phyloP scores from a whole-genome alignment of 176 grass and related monocot genomes.

The Carex kokanica region DNA sequence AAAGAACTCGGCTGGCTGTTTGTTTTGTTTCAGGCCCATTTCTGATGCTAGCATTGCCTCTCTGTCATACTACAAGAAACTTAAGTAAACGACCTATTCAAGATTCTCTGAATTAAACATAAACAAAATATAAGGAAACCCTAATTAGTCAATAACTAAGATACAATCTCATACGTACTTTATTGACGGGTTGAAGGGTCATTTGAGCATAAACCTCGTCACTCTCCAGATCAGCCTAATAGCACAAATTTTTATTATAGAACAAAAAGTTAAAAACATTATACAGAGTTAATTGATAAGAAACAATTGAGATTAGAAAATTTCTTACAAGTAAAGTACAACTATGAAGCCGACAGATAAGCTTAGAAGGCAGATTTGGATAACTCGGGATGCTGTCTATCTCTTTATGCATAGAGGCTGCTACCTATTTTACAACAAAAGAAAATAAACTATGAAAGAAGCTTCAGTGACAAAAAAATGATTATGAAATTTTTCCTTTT shows the following conservation, averaged over 20 bases:
- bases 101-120: constrained; percentile 1
- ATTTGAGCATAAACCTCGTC: constrained; percentile 99
- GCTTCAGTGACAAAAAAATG: not conserved
- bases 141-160: not conserved
- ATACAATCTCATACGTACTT: constrained; percentile 41
- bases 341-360: constrained; percentile 86
- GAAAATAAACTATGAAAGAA: not conserved
- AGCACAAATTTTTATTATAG: constrained; percentile 14
- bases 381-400: constrained; percentile 73
- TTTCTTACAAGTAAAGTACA: constrained; percentile 76
- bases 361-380: constrained; percentile 84
- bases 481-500: not conserved
- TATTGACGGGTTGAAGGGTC: constrained; percentile 96
- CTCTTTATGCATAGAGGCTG: constrained; percentile 96
- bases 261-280: constrained; percentile 2
- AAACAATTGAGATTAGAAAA: not conserved
- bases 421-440: constrained; percentile 49
- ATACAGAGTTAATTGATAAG: not conserved
- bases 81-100: constrained; percentile 26
- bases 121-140: not conserved
- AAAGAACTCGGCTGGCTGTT: constrained; percentile 91
- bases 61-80: constrained; percentile 64
- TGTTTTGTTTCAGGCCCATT: constrained; percentile 93
- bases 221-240: constrained; percentile 90
- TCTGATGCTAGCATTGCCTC: constrained; percentile 97